Evolutionary conservation across 2,329 filamentous ascomycete species (phyloP).

Genomic region (Boeremia exigua): DNA sequence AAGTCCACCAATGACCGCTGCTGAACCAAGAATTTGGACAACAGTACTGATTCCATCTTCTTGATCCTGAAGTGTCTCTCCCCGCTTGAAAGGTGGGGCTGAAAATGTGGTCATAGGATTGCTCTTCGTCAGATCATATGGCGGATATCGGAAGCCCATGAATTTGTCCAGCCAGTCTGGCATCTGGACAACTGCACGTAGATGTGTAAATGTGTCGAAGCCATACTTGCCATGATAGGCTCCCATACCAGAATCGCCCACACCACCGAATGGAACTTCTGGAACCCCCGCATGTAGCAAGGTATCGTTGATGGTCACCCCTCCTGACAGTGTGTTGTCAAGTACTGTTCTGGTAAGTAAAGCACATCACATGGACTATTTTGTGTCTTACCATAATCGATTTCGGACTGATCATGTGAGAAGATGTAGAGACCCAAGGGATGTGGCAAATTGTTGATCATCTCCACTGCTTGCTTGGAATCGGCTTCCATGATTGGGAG

Average conservation of each 20-base stretch:
- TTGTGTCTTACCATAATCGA: constrained; percentile 1
- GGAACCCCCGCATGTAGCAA: constrained; percentile 1
- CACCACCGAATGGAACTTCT: constrained; percentile 1
- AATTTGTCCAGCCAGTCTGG: not conserved
- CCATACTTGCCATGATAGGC: not conserved
- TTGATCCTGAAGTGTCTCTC: constrained; percentile 1
- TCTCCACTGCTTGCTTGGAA: not conserved
- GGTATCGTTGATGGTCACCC: constrained; percentile 1
- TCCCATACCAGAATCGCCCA: not conserved
- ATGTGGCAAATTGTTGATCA: not conserved
- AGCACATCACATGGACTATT: too few species aligned
- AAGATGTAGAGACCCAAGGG: not conserved
- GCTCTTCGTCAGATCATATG: not conserved
- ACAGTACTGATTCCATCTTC: not conserved
- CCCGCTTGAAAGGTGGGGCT: not conserved
- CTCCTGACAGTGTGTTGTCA: constrained; percentile 2
- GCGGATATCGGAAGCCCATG: not conserved
- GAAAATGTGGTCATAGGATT: not conserved
- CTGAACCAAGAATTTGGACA: not conserved
- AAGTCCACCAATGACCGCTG: not conserved
- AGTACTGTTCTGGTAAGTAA: not conserved
- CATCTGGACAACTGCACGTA: not conserved
- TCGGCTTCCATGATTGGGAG: not conserved
- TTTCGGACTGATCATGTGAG: constrained; percentile 1
- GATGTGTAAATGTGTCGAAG: not conserved